Base-by-base conservation (phyloP, 371 early-diverging fungal species). In the Smittium culicis region DNA sequence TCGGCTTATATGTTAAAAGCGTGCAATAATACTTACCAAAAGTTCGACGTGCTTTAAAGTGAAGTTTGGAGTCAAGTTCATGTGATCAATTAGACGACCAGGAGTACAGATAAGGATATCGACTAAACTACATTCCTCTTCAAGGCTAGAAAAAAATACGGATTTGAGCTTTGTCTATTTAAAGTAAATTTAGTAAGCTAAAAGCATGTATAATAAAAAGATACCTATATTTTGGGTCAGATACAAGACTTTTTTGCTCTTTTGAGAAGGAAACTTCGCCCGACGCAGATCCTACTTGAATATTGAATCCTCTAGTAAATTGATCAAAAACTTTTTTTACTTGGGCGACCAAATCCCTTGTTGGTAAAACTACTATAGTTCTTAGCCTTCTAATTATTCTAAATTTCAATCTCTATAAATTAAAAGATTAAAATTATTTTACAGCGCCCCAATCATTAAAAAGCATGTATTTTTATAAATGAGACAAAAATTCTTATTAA, bases 41-140 rank as follows among this genome's bases (percentile, higher is more conserved):
- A 88, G 94, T 64, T 91, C 81, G 62, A 96, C 72, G 73, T 96
- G 93, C 58, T 88, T 86, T 29, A 96, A 77, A n/a, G 89, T 90
- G 70, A 93, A 93, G 70, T 89, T 90, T 5, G 82, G 87, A 29
- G 96, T 96, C 1, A 80, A 79, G 33, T 81, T 77, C 66, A 94
- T 72, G 69, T 94, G 96, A 73, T 97, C 98, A 34, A 92, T 84
- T 67, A 99, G 74, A 66, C 97, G 85, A 34, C 98, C 98, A 11
- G 99, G 99, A 45, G 98, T 97, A 17, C 94, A 85, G 34, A 99
- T 85, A 54, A 99, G 68, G 60, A 99, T 87, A 75, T 97, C 96
- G 8, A 94, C 85, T 56, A 64, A 60, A 65, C 77, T 67, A 67
- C 67, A 32, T 25, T 70, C 70, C 63, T 74, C 68, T 45, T 20